Percentiles rank a stretch among this genome's conserved stretches.
phyloP scores from a whole-genome alignment of 306 rosid genomes.

The Vigna unguiculata region DNA sequence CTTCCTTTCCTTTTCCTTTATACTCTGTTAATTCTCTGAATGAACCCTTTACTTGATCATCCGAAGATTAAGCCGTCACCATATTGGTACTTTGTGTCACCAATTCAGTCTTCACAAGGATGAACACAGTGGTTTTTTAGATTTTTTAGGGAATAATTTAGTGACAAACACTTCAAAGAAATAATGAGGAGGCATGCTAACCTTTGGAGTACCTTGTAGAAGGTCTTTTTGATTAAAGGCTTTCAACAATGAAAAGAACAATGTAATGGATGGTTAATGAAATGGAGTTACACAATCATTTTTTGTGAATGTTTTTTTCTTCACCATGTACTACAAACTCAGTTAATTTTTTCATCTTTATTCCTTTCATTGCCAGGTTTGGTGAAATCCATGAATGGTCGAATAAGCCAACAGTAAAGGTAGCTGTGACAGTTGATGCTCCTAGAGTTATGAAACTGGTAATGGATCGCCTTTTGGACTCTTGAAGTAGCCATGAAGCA shows the following conservation, averaged over 20 bases:
- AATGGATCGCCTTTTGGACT: conserved; percentile 79
- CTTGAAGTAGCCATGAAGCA: conserved; percentile 38
- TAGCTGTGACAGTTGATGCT: conserved; percentile 94
- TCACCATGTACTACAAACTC: neutral
- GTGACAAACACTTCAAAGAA: neutral
- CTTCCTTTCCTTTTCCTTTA: neutral
- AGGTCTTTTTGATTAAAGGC: neutral
- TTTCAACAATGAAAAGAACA: conserved; percentile 1
- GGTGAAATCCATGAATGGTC: conserved; percentile 89
- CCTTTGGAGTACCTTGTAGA: conserved; percentile 5
- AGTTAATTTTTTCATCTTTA: conserved; percentile 17
- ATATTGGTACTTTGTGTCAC: neutral
- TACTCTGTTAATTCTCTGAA: neutral
- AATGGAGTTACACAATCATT: conserved; percentile 1
- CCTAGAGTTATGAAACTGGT: conserved; percentile 64
- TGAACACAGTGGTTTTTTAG: too few species aligned
- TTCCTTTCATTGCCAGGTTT: conserved; percentile 58
- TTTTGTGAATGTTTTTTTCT: neutral
- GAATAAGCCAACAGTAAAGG: conserved; percentile 78
- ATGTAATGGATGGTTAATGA: neutral
- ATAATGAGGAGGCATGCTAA: neutral
- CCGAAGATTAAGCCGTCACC: neutral
- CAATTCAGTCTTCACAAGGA: neutral
- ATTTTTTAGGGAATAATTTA: neutral
- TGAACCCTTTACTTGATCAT: neutral